Evolutionary conservation across 202 grass and related monocot genomes (phyloP).

Genomic region (Brachypodium distachyon): DNA sequence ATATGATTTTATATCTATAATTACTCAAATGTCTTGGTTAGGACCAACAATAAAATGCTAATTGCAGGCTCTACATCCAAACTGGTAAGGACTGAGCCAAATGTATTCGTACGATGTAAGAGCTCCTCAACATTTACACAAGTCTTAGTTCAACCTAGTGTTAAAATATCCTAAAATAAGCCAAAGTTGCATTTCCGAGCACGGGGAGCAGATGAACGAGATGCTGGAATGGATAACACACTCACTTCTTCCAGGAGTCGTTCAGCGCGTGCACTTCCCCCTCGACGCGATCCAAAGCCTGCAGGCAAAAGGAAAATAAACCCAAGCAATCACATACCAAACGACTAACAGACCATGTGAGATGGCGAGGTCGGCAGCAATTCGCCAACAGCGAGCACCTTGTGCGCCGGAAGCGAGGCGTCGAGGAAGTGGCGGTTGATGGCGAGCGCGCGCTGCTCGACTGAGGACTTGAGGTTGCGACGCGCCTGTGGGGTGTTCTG

Average conservation of each 20-base stretch:
- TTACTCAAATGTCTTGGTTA: neutral
- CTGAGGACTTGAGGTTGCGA: constrained; percentile 92
- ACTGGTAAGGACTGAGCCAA: neutral
- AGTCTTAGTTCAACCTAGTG: neutral
- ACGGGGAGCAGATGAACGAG: neutral
- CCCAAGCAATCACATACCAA: constrained; percentile 10
- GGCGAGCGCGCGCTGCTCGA: constrained; percentile 79
- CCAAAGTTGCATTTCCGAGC: neutral
- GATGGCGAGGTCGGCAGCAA: neutral
- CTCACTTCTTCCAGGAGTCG: constrained; percentile 84
- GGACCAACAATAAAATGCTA: neutral
- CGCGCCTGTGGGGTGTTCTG: constrained; percentile 88
- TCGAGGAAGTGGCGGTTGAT: constrained; percentile 95
- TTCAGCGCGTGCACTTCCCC: constrained; percentile 69
- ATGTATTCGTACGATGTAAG: neutral
- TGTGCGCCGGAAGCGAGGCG: constrained; percentile 70
- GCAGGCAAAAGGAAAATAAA: neutral
- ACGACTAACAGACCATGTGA: neutral
- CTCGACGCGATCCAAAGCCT: constrained; percentile 94
- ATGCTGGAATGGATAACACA: neutral
- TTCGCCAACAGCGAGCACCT: constrained; percentile 20
- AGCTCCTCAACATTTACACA: neutral
- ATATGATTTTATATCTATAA: too few species aligned
- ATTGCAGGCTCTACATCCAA: neutral
- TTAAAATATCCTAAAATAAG: neutral